Evolutionary conservation across 1,284 basidiomycete genomes (phyloP), one percentile per base, ranked within the genome.

Genomic region (Vanrija sp.): DNA sequence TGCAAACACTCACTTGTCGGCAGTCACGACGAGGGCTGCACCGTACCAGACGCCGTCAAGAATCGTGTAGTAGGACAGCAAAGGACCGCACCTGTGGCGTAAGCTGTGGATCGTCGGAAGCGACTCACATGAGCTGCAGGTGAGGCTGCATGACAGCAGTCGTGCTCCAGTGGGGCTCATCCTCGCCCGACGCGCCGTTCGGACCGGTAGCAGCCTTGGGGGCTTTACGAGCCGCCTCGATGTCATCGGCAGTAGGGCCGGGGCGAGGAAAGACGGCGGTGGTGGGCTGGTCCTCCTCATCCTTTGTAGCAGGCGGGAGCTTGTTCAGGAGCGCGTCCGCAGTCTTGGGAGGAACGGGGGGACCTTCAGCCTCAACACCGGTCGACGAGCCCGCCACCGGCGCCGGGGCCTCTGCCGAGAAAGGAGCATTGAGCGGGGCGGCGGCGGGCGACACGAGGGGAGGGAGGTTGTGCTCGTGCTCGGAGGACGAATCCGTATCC

Each of bases 21-120:
- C 50, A 44, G 87, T 88, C 57, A 92, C 88, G 49, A 93, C 81
- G 72, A 93, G 75, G n/a, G 84, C 88, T 10, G 87, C 88, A 19
- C 92, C 94, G 62, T 86, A 83, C 88, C 91, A 98, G 25, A 90
- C 75, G 15, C 84, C 84, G 41, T 83, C 75, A 52, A 83, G 78
- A 23, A 91, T 84, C 0, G 90, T 96, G 72, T 98, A 94, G 73
- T 95, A 98, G 57, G 87, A 84, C 59, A 98, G 77, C 39, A 98
- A 79, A 12, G 94, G 94, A 2, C 93, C 93, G 50, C 77, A 77
- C 71, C 72, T 75, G 49, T 15, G 5, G 41, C 2, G n/a, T 19
- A 10, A 20, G 39, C 39, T 18, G 39, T n/a, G 39, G 19, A 41
- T 23, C 19, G 10, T 3, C n/a, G 38, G 39, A 19, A 41, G 39